Conservation (phyloP, 495 filamentous ascomycete genomes). For the Hyaloscypha hepaticicola region DNA sequence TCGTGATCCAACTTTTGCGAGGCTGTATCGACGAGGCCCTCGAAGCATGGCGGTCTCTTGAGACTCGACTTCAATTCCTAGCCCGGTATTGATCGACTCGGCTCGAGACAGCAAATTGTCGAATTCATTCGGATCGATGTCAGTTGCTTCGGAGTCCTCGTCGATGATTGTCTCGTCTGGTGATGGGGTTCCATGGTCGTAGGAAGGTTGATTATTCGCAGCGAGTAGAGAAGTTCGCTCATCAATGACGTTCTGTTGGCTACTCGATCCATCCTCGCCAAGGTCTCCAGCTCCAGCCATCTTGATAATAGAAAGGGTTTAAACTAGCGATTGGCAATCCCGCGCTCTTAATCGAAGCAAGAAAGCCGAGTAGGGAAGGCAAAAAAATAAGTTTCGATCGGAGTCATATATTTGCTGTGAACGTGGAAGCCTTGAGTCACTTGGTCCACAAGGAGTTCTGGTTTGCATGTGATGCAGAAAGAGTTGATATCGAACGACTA, state of each 20-base stretch:
- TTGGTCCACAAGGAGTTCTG: background rate
- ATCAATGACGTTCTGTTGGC: background rate
- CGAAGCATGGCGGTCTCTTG: constrained; percentile 38
- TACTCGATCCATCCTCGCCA: background rate
- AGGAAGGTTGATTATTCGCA: background rate
- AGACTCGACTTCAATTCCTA: constrained; percentile 41
- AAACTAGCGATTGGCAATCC: background rate
- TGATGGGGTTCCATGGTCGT: constrained; percentile 11
- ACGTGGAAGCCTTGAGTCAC: background rate
- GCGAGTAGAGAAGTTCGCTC: constrained; percentile 28
- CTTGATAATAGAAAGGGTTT: background rate
- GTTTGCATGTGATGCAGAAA: background rate
- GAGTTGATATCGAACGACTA: background rate
- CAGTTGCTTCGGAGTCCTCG: constrained; percentile 27
- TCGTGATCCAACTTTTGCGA: background rate
- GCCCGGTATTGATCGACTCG: constrained; percentile 33
- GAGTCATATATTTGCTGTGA: background rate
- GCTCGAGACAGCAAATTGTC: constrained; percentile 43
- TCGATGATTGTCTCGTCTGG: constrained; percentile 13
- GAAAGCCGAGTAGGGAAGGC: no score
- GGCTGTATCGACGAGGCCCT: constrained; percentile 25
- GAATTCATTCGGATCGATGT: constrained; percentile 42
- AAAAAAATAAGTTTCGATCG: background rate
- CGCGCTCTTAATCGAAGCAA: no score
- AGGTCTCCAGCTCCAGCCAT: background rate